These are phyloP conservation scores for Gyrodon lividus DNA, from an alignment of 768 basidiomycete species.

Conservation along the genomic window DNA sequence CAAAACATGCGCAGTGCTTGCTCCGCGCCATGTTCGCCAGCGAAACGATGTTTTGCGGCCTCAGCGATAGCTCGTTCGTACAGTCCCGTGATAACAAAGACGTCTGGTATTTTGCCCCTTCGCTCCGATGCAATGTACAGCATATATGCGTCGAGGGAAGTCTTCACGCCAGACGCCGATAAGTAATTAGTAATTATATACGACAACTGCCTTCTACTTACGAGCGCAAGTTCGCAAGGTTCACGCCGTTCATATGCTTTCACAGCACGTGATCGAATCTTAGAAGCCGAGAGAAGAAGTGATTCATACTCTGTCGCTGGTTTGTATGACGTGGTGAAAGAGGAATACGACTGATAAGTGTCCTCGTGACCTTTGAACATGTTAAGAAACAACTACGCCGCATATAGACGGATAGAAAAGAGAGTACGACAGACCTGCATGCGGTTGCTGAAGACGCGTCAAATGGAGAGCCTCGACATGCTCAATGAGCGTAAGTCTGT, in stretches of 20 bases:
- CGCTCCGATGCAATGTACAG: slow-evolving; percentile 65
- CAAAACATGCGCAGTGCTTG: slow-evolving; percentile 65
- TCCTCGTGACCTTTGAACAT: slow-evolving; percentile 64
- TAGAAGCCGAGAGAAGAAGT: slow-evolving; percentile 74
- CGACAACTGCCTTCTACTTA: slow-evolving; percentile 31
- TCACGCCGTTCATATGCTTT: slow-evolving; percentile 67
- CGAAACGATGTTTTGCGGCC: slow-evolving; percentile 58
- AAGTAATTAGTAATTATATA: slow-evolving; percentile 7
- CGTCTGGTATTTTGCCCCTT: slow-evolving; percentile 56
- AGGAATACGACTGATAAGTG: slow-evolving; percentile 83
- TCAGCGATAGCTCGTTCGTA: slow-evolving; percentile 78
- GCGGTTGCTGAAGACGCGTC: slow-evolving; percentile 71
- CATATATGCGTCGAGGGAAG: slow-evolving; percentile 59
- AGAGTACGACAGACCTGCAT: slow-evolving; percentile 53
- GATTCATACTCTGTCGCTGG: slow-evolving; percentile 76
- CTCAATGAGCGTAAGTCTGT: slow-evolving; percentile 45
- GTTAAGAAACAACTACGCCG: not conserved
- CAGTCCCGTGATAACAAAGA: slow-evolving; percentile 52
- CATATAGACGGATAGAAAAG: not conserved
- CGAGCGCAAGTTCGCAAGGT: slow-evolving; percentile 56
- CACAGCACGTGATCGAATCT: slow-evolving; percentile 57
- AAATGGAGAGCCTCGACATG: slow-evolving; percentile 59
- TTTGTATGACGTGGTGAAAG: slow-evolving; percentile 80
- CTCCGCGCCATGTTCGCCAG: slow-evolving; percentile 55
- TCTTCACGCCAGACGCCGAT: slow-evolving; percentile 12